Evolutionary conservation across 495 filamentous ascomycete species (phyloP).

Genomic region (Penicillium lagena): DNA sequence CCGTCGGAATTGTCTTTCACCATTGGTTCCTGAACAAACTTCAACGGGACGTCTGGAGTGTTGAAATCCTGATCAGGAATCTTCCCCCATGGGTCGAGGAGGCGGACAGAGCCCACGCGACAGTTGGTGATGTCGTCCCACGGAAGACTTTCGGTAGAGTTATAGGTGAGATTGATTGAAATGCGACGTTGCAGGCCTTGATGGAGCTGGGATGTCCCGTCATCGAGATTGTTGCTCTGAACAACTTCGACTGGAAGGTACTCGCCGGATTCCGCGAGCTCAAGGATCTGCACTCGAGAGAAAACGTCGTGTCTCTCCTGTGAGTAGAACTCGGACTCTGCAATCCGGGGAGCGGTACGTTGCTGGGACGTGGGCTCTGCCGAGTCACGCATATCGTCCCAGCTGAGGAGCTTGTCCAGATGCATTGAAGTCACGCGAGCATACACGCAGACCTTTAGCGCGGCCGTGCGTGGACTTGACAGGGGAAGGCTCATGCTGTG

Average conservation of each 20-base stretch:
- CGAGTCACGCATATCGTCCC: conserved; percentile 93
- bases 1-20: conserved; percentile 82
- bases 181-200: conserved; percentile 91
- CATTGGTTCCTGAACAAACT: conserved; percentile 65
- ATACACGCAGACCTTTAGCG: conserved; percentile 86
- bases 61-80: conserved; percentile 69
- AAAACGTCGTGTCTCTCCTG: conserved; percentile 94
- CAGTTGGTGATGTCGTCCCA: conserved; percentile 76
- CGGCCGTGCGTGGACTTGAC: conserved; percentile 65
- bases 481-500: conserved; percentile 98
- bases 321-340: conserved; percentile 85
- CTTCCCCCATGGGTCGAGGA: conserved; percentile 80
- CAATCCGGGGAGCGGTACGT: conserved; percentile 65
- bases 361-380: conserved; percentile 45
- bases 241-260: conserved; percentile 91
- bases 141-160: conserved; percentile 76
- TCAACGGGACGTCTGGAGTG: conserved; percentile 67
- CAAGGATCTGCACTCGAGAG: conserved; percentile 76
- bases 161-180: conserved; percentile 78
- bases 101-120: conserved; percentile 70
- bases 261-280: conserved; percentile 83
- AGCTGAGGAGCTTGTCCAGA: conserved; percentile 93
- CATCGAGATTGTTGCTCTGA: conserved; percentile 73
- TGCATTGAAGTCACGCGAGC: conserved; percentile 90
- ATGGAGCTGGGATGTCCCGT: conserved; percentile 87